Conservation (phyloP, 768 basidiomycete species). For the Nidularia sp. region DNA sequence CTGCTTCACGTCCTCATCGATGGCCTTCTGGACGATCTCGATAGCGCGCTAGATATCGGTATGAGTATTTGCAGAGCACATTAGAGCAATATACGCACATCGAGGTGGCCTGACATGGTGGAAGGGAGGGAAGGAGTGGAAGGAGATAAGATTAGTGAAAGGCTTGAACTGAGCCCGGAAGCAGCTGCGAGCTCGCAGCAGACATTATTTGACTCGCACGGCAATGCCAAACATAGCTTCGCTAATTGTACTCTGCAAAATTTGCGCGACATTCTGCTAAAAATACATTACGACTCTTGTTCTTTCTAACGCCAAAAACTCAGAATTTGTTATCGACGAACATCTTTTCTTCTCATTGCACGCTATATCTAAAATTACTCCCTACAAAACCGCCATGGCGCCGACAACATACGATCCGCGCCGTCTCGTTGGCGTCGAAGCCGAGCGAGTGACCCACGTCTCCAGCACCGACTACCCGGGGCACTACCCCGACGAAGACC, state of each 20-base stretch:
- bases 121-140: background rate
- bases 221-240: too few species aligned
- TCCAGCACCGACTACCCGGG: conserved; percentile 92
- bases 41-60: conserved; percentile 51
- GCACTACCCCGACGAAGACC: conserved; percentile 79
- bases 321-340: too few species aligned
- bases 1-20: conserved; percentile 88
- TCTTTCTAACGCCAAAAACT: too few species aligned
- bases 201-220: too few species aligned
- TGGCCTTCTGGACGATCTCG: conserved; percentile 88
- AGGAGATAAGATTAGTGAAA: background rate
- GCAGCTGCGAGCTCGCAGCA: too few species aligned
- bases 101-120: background rate
- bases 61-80: background rate
- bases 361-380: too few species aligned
- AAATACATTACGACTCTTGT: too few species aligned
- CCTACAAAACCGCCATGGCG: too few species aligned
- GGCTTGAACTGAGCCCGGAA: background rate
- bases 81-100: background rate
- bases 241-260: too few species aligned
- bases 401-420: conserved; percentile 18
- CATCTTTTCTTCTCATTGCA: too few species aligned
- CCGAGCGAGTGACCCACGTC: conserved; percentile 74
- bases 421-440: conserved; percentile 62
- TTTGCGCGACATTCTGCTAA: too few species aligned